Evolutionary conservation across 164 flowering plant species (phyloP).

Genomic region (Nymphaea colorata): DNA sequence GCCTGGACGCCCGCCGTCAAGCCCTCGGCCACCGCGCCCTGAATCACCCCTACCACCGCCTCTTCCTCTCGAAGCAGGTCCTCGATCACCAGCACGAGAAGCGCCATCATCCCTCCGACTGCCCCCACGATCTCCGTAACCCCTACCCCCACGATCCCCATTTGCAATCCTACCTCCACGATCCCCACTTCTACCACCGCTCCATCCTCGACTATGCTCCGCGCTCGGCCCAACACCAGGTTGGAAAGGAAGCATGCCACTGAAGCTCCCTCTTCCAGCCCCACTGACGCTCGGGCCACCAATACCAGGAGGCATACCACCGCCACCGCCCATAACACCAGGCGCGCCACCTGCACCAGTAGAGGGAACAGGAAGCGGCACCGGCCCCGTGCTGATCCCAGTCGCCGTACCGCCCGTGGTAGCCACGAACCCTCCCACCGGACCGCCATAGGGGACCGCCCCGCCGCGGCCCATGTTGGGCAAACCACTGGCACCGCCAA

Average conservation of each 20-base stretch:
- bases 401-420: slow-evolving; percentile 3
- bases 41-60: slow-evolving; percentile 4
- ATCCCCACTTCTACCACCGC: slow-evolving; percentile 11
- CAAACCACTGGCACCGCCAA: slow-evolving; percentile 10
- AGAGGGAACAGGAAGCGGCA: slow-evolving; percentile 21
- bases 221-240: slow-evolving; percentile 11
- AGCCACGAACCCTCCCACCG: slow-evolving; percentile 10
- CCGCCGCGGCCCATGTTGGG: slow-evolving; percentile 26
- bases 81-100: slow-evolving; percentile 2
- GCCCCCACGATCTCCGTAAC: background rate
- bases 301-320: slow-evolving; percentile 12
- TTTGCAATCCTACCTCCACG: slow-evolving; percentile 6
- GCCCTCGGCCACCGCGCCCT: slow-evolving; percentile 1
- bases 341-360: background rate
- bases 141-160: slow-evolving; percentile 13
- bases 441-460: slow-evolving; percentile 23
- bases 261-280: slow-evolving; percentile 15
- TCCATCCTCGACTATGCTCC: slow-evolving; percentile 6
- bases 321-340: background rate
- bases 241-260: slow-evolving; percentile 6
- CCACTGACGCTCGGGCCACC: slow-evolving; percentile 26
- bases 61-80: background rate
- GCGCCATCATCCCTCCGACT: background rate
- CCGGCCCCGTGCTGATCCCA: slow-evolving; percentile 8
- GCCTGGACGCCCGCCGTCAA: slow-evolving; percentile 17